Evolutionary conservation across 805 yeast genomes (phyloP).

Genomic region (Saturnispora dispora): DNA sequence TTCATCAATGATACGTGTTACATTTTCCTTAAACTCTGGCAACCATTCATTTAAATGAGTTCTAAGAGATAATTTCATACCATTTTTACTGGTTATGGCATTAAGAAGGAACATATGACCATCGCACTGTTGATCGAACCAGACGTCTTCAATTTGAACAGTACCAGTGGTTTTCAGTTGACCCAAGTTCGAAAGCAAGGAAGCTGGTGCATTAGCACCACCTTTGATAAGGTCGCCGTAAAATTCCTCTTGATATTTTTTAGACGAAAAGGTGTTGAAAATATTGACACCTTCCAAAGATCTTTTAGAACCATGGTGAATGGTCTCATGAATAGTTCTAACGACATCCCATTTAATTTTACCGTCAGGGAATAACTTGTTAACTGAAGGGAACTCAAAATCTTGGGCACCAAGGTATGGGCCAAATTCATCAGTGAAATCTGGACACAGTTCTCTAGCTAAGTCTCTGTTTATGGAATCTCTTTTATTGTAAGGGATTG

Average conservation of each 20-base stretch:
- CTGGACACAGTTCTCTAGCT: not conserved
- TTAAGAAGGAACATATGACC: not conserved
- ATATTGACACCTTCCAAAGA: conserved; percentile 1
- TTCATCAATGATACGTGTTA: not conserved
- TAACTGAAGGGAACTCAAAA: conserved; percentile 12
- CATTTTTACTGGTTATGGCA: not conserved
- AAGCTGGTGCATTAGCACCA: conserved; percentile 11
- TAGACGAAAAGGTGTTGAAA: not conserved
- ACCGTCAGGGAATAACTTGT: conserved; percentile 3
- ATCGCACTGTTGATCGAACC: conserved; percentile 4
- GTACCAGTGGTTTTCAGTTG: not conserved
- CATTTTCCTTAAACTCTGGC: not conserved
- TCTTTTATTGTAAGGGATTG: conserved; percentile 19
- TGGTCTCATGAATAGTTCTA: not conserved
- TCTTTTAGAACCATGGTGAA: not conserved
- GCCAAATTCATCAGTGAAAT: conserved; percentile 3
- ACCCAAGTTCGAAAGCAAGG: conserved; percentile 7
- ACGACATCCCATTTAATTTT: conserved; percentile 8
- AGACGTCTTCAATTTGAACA: not conserved
- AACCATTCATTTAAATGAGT: not conserved
- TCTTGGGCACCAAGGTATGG: not conserved
- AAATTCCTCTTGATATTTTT: not conserved
- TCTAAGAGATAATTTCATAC: not conserved
- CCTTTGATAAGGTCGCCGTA: not conserved
- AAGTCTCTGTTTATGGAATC: not conserved